These are phyloP conservation scores for Neospermospora avenae DNA, from an alignment of 2,329 filamentous ascomycete species.

Conservation along the genomic window DNA sequence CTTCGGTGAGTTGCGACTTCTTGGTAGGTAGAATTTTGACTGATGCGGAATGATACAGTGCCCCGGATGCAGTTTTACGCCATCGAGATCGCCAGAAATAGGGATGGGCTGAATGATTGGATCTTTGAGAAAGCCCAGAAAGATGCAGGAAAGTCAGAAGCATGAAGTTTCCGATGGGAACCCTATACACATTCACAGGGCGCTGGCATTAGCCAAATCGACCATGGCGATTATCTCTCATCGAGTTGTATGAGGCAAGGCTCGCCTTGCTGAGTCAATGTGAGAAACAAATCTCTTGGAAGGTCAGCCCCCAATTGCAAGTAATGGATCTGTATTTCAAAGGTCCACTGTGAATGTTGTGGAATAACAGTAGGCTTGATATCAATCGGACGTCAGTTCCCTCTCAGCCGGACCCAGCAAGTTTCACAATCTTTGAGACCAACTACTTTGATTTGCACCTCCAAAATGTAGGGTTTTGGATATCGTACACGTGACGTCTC, in stretches of 20 bases:
- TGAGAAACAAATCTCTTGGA: too few species aligned
- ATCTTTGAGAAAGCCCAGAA: conserved; percentile 80
- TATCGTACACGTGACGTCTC: too few species aligned
- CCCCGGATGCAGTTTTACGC: conserved; percentile 79
- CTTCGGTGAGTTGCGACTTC: conserved; percentile 60
- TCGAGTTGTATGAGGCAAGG: too few species aligned
- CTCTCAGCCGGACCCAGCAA: too few species aligned
- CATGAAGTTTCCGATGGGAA: background rate
- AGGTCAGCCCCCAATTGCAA: too few species aligned
- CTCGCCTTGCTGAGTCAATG: too few species aligned
- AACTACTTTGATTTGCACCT: background rate
- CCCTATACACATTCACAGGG: background rate
- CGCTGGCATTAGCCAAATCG: background rate
- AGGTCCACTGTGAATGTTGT: too few species aligned
- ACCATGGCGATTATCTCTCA: background rate
- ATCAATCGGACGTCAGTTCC: too few species aligned
- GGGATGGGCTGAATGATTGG: conserved; percentile 91
- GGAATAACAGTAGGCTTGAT: too few species aligned
- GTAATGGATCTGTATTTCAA: too few species aligned
- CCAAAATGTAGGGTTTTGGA: too few species aligned
- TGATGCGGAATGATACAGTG: conserved; percentile 37
- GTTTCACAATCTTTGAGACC: too few species aligned
- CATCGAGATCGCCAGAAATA: conserved; percentile 75
- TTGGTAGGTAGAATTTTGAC: background rate
- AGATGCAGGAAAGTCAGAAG: conserved; percentile 37